Percentiles rank a stretch among this genome's conserved stretches.
These are phyloP conservation scores for Botrytis tulipae DNA, from an alignment of 2,329 filamentous ascomycete species.

Conservation along the genomic window DNA sequence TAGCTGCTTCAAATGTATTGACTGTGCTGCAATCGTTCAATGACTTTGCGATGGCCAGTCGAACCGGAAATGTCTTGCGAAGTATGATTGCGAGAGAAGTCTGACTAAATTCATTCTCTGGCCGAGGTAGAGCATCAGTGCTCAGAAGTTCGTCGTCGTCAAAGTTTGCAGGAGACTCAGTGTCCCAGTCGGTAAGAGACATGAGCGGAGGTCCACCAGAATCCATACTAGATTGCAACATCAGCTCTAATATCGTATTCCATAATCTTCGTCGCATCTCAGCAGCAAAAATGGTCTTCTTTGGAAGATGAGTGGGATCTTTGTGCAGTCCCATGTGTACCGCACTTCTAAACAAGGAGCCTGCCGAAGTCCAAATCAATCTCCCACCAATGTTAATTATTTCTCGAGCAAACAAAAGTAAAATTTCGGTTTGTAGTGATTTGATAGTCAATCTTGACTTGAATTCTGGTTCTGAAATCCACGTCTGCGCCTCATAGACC, in stretches of 20 bases:
- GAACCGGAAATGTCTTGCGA: conserved; percentile 44
- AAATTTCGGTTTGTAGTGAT: conserved; percentile 49
- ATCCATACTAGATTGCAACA: conserved; percentile 46
- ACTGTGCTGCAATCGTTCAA: conserved; percentile 45
- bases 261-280: conserved; percentile 53
- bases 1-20: conserved; percentile 46
- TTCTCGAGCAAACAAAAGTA: conserved; percentile 47
- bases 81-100: conserved; percentile 45
- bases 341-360: conserved; percentile 46
- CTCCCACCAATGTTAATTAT: conserved; percentile 43
- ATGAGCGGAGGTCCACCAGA: conserved; percentile 49
- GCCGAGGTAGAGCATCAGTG: conserved; percentile 38
- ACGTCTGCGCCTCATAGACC: conserved; percentile 57
- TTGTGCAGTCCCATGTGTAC: conserved; percentile 52
- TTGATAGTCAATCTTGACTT: conserved; percentile 52
- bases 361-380: conserved; percentile 49
- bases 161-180: conserved; percentile 48
- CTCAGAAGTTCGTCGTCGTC: conserved; percentile 49
- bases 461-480: conserved; percentile 52
- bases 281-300: conserved; percentile 38
- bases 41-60: conserved; percentile 45
- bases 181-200: conserved; percentile 46
- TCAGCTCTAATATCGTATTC: conserved; percentile 52
- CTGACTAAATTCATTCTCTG: conserved; percentile 43
- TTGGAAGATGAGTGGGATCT: conserved; percentile 45